phyloP scores from a whole-genome alignment of 768 basidiomycete genomes.

The Podaxis rugospora region DNA sequence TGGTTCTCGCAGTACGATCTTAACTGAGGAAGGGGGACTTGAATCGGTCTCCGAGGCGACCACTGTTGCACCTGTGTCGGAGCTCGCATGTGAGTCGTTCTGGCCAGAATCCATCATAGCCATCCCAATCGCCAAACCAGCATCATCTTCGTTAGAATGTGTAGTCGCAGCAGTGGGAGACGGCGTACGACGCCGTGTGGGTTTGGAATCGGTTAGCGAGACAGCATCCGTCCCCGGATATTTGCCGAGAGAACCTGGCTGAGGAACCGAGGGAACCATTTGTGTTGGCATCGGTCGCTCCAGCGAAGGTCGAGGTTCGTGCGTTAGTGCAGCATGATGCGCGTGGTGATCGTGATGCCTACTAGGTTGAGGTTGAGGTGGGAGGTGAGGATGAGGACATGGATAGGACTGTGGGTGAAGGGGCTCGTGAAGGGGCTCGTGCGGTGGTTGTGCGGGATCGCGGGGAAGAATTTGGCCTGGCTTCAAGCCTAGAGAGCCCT shows the following conservation, averaged over 20 bases:
- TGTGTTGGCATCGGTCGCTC: background rate
- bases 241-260: background rate
- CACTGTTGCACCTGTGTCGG: background rate
- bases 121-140: conserved; percentile 24
- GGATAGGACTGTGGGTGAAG: conserved; percentile 7
- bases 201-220: background rate
- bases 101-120: conserved; percentile 19
- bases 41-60: background rate
- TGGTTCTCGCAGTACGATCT: background rate
- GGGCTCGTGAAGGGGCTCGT: background rate
- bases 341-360: conserved; percentile 4
- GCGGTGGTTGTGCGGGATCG: conserved; percentile 15
- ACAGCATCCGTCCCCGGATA: background rate
- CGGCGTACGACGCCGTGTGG: conserved; percentile 1
- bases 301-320: background rate
- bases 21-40: background rate
- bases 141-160: conserved; percentile 11
- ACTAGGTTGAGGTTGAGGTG: conserved; percentile 4
- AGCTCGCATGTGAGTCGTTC: conserved; percentile 11
- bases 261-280: background rate
- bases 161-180: conserved; percentile 6
- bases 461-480: conserved; percentile 57
- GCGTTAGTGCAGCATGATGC: conserved; percentile 3
- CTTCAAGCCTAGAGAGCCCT: conserved; percentile 38
- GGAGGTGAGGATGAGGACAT: conserved; percentile 3